Conservation (phyloP, 805 yeast species). For the Suhomyces faveliae region DNA sequence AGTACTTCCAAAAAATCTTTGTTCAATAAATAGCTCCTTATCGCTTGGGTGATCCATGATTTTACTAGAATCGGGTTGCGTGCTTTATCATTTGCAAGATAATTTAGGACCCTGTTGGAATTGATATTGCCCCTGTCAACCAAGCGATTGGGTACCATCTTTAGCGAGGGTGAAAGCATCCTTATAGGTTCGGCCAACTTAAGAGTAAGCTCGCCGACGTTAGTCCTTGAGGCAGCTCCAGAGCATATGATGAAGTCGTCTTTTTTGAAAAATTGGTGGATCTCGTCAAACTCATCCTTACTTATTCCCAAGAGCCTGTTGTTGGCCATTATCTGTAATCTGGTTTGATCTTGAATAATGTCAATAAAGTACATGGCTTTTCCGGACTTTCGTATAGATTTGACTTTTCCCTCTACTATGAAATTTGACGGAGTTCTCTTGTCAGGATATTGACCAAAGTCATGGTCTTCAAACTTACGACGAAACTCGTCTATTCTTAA, state of each 20-base stretch:
- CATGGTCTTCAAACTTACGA: conserved; percentile 19
- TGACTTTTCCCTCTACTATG: conserved; percentile 55
- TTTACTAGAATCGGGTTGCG: conserved; percentile 49
- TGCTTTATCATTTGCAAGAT: conserved; percentile 57
- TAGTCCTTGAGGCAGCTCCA: conserved; percentile 76
- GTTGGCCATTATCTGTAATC: conserved; percentile 63
- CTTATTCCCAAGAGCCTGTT: conserved; percentile 45
- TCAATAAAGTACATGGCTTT: conserved; percentile 71
- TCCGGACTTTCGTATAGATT: conserved; percentile 60
- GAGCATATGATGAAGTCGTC: conserved; percentile 70
- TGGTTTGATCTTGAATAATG: conserved; percentile 54
- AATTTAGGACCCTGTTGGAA: conserved; percentile 70
- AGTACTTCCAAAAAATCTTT: conserved; percentile 75
- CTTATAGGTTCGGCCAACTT: conserved; percentile 49
- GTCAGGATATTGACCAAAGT: conserved; percentile 15
- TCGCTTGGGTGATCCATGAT: conserved; percentile 49
- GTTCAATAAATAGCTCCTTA: conserved; percentile 56
- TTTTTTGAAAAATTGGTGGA: conserved; percentile 47
- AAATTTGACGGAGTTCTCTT: conserved; percentile 5
- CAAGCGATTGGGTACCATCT: conserved; percentile 64
- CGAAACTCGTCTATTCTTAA: conserved; percentile 43
- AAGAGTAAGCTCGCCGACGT: conserved; percentile 75
- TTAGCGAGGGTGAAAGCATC: conserved; percentile 65
- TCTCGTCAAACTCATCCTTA: conserved; percentile 41
- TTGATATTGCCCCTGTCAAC: conserved; percentile 56